Conservation (phyloP, 208 protist species). For the Leishmania aethiopica region DNA sequence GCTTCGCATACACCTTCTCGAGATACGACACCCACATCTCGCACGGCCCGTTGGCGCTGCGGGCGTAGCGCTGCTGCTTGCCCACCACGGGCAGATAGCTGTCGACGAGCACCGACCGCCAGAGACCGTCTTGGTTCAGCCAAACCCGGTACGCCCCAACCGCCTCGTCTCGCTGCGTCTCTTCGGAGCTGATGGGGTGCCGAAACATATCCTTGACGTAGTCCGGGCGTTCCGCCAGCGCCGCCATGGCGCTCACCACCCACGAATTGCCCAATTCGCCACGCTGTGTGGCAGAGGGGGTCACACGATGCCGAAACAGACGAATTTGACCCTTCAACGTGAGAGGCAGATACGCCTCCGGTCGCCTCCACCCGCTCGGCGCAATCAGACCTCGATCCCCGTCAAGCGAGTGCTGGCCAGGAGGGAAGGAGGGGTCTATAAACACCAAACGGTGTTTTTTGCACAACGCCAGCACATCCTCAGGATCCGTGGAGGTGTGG, state of each 20-base stretch:
- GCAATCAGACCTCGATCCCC: slow-evolving; percentile 56
- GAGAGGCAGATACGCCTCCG: slow-evolving; percentile 68
- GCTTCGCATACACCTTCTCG: slow-evolving; percentile 91
- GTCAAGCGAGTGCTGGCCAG: slow-evolving; percentile 70
- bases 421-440: slow-evolving; percentile 76
- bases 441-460: slow-evolving; percentile 55
- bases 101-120: slow-evolving; percentile 83
- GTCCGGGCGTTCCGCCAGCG: slow-evolving; percentile 70
- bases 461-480: slow-evolving; percentile 56
- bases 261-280: slow-evolving; percentile 84
- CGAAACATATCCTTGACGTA: slow-evolving; percentile 65
- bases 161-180: slow-evolving; percentile 54
- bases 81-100: slow-evolving; percentile 82
- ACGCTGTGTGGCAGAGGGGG: slow-evolving; percentile 72
- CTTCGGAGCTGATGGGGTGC: slow-evolving; percentile 58
- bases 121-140: slow-evolving; percentile 89
- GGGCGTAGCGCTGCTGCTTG: slow-evolving; percentile 61
- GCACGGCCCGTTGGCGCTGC: slow-evolving; percentile 50
- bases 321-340: slow-evolving; percentile 59
- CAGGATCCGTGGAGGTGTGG: slow-evolving; percentile 38
- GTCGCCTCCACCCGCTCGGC: slow-evolving; percentile 67
- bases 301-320: slow-evolving; percentile 69
- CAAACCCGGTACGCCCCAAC: slow-evolving; percentile 71
- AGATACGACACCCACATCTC: slow-evolving; percentile 84
- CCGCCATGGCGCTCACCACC: slow-evolving; percentile 67